Percentiles rank a stretch among this genome's conserved stretches.
Evolutionary conservation across 2,329 filamentous ascomycete genomes (phyloP).

Genomic region (Colletotrichum tamarilloi): DNA sequence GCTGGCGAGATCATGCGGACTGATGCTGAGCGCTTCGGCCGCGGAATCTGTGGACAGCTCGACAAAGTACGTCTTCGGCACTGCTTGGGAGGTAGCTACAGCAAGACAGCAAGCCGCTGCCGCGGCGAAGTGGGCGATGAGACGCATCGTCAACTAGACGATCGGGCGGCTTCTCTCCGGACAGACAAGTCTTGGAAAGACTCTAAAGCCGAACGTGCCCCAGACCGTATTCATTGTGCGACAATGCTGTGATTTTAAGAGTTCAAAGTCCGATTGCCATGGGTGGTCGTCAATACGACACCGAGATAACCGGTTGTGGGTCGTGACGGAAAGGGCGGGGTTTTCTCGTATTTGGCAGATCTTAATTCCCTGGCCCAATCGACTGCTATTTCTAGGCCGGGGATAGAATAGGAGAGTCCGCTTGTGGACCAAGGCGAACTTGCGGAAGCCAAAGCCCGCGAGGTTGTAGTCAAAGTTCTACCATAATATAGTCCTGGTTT

Average conservation of each 20-base stretch:
- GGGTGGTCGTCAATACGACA: not conserved
- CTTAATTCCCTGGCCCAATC: not conserved
- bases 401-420: not conserved
- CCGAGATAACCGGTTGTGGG: not conserved
- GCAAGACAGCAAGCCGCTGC: slow-evolving; percentile 1
- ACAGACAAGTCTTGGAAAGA: not conserved
- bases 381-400: not conserved
- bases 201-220: not conserved
- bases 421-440: not conserved
- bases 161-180: not conserved
- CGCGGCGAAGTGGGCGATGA: not conserved
- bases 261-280: not conserved
- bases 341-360: not conserved
- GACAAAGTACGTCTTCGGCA: slow-evolving; percentile 19
- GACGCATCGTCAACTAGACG: slow-evolving; percentile 1
- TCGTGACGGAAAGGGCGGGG: not conserved
- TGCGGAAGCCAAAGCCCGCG: not conserved
- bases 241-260: not conserved
- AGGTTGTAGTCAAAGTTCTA: not conserved
- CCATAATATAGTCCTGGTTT: not conserved
- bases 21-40: not conserved
- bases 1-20: not conserved
- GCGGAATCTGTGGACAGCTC: not conserved
- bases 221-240: not conserved
- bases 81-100: not conserved